Conservation (phyloP, 2,329 filamentous ascomycete genomes). For the Tolypocladium cylindrosporum region DNA sequence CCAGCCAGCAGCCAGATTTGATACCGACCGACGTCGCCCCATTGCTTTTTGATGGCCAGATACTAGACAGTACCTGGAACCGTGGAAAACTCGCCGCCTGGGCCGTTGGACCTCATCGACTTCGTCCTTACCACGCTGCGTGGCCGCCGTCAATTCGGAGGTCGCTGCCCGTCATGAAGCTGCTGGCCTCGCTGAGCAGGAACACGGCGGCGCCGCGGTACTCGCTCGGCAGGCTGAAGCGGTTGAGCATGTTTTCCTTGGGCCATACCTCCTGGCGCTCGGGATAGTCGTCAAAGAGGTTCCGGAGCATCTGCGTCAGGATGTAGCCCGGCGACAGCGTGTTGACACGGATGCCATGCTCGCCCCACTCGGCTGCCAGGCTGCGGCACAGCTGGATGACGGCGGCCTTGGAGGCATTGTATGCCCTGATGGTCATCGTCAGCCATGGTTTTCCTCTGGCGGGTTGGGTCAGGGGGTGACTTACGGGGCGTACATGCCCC, state of each 20-base stretch:
- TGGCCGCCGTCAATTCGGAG: slow-evolving; percentile 65
- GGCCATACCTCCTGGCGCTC: slow-evolving; percentile 62
- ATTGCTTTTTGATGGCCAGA: background rate
- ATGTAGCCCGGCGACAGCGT: slow-evolving; percentile 75
- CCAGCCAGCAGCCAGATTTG: background rate
- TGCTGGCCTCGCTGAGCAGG: slow-evolving; percentile 59
- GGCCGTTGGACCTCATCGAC: background rate
- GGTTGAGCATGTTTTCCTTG: slow-evolving; percentile 74
- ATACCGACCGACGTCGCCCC: background rate
- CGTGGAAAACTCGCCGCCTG: background rate
- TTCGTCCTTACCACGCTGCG: slow-evolving; percentile 38
- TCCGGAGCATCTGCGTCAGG: slow-evolving; percentile 73
- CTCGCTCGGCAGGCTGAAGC: slow-evolving; percentile 57
- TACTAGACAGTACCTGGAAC: too few species aligned
- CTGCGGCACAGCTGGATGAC: slow-evolving; percentile 63
- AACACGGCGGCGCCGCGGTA: slow-evolving; percentile 65
- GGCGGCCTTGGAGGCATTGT: slow-evolving; percentile 68
- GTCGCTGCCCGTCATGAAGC: slow-evolving; percentile 67
- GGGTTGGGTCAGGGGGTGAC: slow-evolving; percentile 13
- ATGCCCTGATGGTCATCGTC: slow-evolving; percentile 37
- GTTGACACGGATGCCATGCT: slow-evolving; percentile 67
- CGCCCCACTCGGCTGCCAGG: slow-evolving; percentile 64
- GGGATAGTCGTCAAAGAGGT: slow-evolving; percentile 66
- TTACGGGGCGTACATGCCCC: slow-evolving; percentile 49
- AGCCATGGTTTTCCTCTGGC: background rate